Conservation (phyloP, 805 yeast genomes). For the Saccharomycopsis oosterbeekiorum region DNA sequence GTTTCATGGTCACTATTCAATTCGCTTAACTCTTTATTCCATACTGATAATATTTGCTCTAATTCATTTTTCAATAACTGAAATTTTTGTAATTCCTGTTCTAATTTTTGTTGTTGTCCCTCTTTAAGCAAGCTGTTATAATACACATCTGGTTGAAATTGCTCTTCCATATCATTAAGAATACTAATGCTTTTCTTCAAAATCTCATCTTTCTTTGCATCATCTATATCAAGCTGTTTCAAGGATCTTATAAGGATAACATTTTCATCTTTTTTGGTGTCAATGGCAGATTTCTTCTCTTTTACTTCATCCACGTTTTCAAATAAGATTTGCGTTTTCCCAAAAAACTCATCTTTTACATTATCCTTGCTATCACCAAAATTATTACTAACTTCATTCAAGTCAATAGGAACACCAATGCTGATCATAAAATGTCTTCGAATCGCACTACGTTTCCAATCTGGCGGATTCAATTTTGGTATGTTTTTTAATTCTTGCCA, state of each 20-base stretch:
- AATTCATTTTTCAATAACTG: slow-evolving; percentile 29
- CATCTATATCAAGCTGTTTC: slow-evolving; percentile 7
- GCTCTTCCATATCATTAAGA: slow-evolving; percentile 19
- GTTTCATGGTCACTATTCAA: slow-evolving; percentile 58
- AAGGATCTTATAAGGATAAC: background rate
- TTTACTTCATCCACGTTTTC: slow-evolving; percentile 1
- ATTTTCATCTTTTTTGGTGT: background rate
- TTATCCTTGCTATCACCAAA: background rate
- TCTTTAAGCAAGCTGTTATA: slow-evolving; percentile 28
- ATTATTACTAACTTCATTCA: slow-evolving; percentile 40
- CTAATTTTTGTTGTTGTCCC: slow-evolving; percentile 30
- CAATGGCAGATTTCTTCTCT: background rate
- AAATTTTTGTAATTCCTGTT: slow-evolving; percentile 28
- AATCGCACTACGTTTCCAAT: slow-evolving; percentile 61
- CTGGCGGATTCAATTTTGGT: slow-evolving; percentile 46
- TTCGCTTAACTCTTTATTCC: slow-evolving; percentile 42
- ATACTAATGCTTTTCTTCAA: slow-evolving; percentile 20
- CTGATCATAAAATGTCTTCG: slow-evolving; percentile 54
- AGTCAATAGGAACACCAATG: slow-evolving; percentile 64
- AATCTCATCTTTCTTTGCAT: slow-evolving; percentile 24
- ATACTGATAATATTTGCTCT: slow-evolving; percentile 33
- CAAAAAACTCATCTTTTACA: background rate
- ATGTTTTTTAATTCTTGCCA: slow-evolving; percentile 38
- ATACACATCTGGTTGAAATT: slow-evolving; percentile 18
- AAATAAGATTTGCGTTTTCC: slow-evolving; percentile 10